These are phyloP conservation scores for Hymenoscyphus infarciens DNA, from an alignment of 2,329 filamentous ascomycete species.

Conservation along the genomic window DNA sequence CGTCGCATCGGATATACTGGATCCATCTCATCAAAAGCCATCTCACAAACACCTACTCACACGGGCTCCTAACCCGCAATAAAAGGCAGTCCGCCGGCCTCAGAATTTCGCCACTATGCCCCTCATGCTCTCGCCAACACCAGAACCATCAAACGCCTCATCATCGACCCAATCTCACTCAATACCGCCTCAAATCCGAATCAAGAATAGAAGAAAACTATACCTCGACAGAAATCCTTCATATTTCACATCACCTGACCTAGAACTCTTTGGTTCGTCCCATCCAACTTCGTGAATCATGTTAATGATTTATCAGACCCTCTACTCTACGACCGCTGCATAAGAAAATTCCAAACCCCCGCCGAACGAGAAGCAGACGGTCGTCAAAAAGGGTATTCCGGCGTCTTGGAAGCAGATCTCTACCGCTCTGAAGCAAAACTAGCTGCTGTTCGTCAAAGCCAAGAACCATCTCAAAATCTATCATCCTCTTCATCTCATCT, in stretches of 20 bases:
- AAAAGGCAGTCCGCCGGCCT: not conserved
- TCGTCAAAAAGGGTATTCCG: conserved; percentile 36
- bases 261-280: conserved; percentile 34
- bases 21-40: not conserved
- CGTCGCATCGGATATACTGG: not conserved
- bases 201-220: conserved; percentile 35
- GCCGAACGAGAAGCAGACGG: conserved; percentile 37
- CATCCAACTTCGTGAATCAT: not conserved
- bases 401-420: conserved; percentile 36
- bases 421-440: conserved; percentile 36
- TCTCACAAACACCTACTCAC: not conserved
- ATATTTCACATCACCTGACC: conserved; percentile 35
- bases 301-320: conserved; percentile 32
- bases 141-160: conserved; percentile 12
- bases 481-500: not conserved
- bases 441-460: conserved; percentile 25
- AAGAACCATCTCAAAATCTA: not conserved
- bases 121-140: conserved; percentile 21
- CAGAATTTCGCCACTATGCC: conserved; percentile 24
- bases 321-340: conserved; percentile 36
- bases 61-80: too few relatives aligned
- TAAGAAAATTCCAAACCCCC: conserved; percentile 34
- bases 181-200: conserved; percentile 25
- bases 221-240: conserved; percentile 36
- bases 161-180: conserved; percentile 6